Evolutionary conservation across 805 yeast genomes (phyloP), one percentile per base, ranked within the genome.

Genomic region (Suhomyces sp.): DNA sequence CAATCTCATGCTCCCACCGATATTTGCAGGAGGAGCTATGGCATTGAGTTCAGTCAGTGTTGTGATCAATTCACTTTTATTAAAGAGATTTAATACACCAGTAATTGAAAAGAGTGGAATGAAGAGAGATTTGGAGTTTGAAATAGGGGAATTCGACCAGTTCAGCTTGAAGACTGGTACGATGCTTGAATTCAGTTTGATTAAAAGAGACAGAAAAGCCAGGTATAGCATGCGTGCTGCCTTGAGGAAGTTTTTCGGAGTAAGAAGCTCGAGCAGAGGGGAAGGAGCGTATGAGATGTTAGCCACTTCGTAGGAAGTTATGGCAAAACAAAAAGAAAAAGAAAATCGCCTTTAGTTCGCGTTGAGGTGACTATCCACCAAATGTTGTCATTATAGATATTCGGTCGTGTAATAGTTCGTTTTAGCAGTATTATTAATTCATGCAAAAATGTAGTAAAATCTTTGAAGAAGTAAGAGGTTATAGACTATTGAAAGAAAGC

Each of bases 21-120:
- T 87, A 55, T 76, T 87, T 53, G 98, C 98, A 1, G 88, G 93
- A 26, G 76, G 81, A 10, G 84, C 96, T 1, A 93, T 93, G 98
- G 95, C 96, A 0, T 70, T 88, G 50, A 86, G 96, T 45, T 86
- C 96, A 1, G 81, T 88, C 2, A 84, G 95, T 48, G 98, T 91
- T 15, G 90, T 93, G 18, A 50, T 82, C 29, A 84, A 85, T 43
- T 88, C 96, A 0, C 65, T 91, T 40, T 56, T 78, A 49, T 66
- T 91, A 48, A 84, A 83, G 53, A 62, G 65, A 30, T 88, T 91
- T 88, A 70, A 50, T 22, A 56, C 67, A 2, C 68, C 68, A 11
- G 31, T 27, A 4, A 32, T 50, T 18, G 44, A 32, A 9, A 36
- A 31, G 4, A 38, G 30, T 4, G 24, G 34, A 22, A 5, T 29